These are phyloP conservation scores for Ceratocystiopsis minuta DNA, from an alignment of 2,329 filamentous ascomycete genomes.

Conservation along the genomic window DNA sequence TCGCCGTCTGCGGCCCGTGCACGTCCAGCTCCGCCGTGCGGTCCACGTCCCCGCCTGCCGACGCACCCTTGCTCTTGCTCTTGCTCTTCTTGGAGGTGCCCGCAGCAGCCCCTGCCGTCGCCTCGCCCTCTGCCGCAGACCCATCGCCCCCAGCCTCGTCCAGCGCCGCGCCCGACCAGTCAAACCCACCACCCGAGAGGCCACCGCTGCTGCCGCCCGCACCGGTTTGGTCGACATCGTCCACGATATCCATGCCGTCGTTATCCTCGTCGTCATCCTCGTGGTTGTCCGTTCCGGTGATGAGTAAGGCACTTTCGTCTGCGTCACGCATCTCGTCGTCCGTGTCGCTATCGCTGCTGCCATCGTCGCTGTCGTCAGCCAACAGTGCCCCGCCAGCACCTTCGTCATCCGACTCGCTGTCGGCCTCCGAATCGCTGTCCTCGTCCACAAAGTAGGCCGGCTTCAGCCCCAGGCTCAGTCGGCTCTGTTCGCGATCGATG, in stretches of 20 bases:
- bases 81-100: conserved; percentile 21
- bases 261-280: conserved; percentile 20
- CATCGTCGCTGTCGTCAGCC: conserved; percentile 23
- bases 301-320: conserved; percentile 20
- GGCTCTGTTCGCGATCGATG: conserved; percentile 55
- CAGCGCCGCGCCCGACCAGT: conserved; percentile 64
- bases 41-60: conserved; percentile 66
- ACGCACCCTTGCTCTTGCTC: conserved; percentile 60
- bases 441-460: conserved; percentile 65
- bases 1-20: conserved; percentile 72
- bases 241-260: neutral
- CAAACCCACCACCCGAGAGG: conserved; percentile 60
- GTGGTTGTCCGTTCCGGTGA: conserved; percentile 26
- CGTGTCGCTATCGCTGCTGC: conserved; percentile 27
- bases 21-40: conserved; percentile 81
- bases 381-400: conserved; percentile 19
- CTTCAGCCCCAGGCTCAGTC: conserved; percentile 81
- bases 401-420: conserved; percentile 26
- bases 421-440: conserved; percentile 25
- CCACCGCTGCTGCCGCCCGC: conserved; percentile 17
- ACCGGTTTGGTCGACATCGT: conserved; percentile 9
- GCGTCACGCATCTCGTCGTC: conserved; percentile 32
- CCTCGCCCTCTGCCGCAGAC: neutral
- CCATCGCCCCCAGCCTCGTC: conserved; percentile 6
- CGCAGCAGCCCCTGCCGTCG: neutral